Conservation (phyloP, 1,139 yeast species). For the Kodamaea sp. region DNA sequence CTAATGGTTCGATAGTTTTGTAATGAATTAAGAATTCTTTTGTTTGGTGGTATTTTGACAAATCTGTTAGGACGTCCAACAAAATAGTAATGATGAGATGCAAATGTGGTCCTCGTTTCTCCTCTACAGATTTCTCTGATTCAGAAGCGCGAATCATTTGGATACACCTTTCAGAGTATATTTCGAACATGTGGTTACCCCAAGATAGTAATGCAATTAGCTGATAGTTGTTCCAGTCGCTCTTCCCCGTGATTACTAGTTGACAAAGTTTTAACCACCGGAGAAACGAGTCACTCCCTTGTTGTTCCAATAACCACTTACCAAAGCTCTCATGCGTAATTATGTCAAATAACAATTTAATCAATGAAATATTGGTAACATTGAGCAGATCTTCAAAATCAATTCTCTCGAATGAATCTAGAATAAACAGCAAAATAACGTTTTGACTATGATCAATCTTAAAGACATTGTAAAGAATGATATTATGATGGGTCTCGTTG, state of each 20-base stretch:
- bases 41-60: conserved; percentile 53
- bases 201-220: conserved; percentile 56
- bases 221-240: conserved; percentile 54
- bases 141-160: conserved; percentile 4
- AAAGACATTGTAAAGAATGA: conserved; percentile 7
- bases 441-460: conserved; percentile 4
- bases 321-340: conserved; percentile 20
- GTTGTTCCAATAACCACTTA: conserved; percentile 11
- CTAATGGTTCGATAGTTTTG: conserved; percentile 45
- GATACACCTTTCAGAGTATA: conserved; percentile 10
- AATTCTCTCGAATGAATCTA: conserved; percentile 9
- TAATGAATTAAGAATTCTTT: conserved; percentile 55
- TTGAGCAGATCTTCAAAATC: conserved; percentile 9
- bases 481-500: conserved; percentile 13
- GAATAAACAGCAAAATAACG: conserved; percentile 9
- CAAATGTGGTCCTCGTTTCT: conserved; percentile 1
- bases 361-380: conserved; percentile 4
- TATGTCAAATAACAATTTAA: conserved; percentile 9
- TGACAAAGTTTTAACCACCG: conserved; percentile 35
- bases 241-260: conserved; percentile 48
- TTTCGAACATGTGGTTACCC: conserved; percentile 45
- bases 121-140: not conserved
- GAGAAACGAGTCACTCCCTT: conserved; percentile 1
- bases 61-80: conserved; percentile 54
- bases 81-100: conserved; percentile 10